Conservation (phyloP, 2,329 filamentous ascomycete genomes). For the Dactylonectria estremocensis region DNA sequence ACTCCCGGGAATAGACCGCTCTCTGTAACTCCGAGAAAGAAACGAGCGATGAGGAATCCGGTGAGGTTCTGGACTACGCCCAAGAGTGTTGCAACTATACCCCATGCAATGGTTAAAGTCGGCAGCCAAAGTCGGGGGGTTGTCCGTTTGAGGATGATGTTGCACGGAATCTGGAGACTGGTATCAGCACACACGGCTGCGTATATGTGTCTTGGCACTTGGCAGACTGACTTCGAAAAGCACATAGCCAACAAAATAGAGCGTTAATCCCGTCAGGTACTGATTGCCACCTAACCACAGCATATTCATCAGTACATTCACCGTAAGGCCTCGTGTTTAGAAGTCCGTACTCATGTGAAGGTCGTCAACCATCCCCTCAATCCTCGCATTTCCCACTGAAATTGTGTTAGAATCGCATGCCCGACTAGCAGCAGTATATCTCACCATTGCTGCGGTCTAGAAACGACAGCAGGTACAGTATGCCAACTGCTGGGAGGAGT, state of each 20-base stretch:
- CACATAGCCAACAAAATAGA: conserved; percentile 77
- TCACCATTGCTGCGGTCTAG: conserved; percentile 71
- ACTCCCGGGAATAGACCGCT: conserved; percentile 67
- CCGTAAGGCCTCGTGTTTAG: accelerated
- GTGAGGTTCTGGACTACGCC: conserved; percentile 66
- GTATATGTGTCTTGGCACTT: background rate
- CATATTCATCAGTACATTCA: background rate
- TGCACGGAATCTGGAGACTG: conserved; percentile 67
- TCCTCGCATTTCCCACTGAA: conserved; percentile 71
- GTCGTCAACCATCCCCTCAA: conserved; percentile 69
- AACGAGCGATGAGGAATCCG: conserved; percentile 68
- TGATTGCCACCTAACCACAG: conserved; percentile 66
- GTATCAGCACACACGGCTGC: conserved; percentile 21
- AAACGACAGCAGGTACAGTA: conserved; percentile 71
- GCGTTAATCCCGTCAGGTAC: conserved; percentile 75
- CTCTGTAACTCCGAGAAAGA: conserved; percentile 71
- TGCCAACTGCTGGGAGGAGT: conserved; percentile 67
- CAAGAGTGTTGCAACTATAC: conserved; percentile 65
- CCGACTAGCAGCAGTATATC: conserved; percentile 47
- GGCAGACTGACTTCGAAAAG: conserved; percentile 64
- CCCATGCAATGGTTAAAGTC: conserved; percentile 70
- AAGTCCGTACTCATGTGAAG: conserved; percentile 65
- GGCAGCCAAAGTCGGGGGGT: conserved; percentile 72
- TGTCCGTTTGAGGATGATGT: conserved; percentile 73
- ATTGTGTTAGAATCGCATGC: conserved; percentile 27